phyloP scores from a whole-genome alignment of 805 yeast species.

The Candida cerambycidarum region DNA sequence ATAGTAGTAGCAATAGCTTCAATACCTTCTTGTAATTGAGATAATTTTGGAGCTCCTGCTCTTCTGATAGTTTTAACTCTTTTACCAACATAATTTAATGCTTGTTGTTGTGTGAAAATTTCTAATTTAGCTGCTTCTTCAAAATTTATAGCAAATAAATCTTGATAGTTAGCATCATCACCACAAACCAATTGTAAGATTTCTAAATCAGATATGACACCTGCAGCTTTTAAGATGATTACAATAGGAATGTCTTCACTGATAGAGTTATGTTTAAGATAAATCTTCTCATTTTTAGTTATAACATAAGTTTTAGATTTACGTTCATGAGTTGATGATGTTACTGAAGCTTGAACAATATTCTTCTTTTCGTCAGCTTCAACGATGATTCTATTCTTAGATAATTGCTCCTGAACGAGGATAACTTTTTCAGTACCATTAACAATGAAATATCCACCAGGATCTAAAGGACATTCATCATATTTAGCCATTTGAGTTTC shows the following conservation, averaged over 20 bases:
- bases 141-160: conserved; percentile 85
- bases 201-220: conserved; percentile 87
- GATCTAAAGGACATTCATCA: conserved; percentile 95
- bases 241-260: conserved; percentile 96
- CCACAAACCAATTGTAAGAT: conserved; percentile 95
- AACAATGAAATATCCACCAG: conserved; percentile 97
- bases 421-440: conserved; percentile 98
- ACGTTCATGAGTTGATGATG: conserved; percentile 97
- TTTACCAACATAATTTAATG: conserved; percentile 85
- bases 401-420: conserved; percentile 92
- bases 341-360: conserved; percentile 95
- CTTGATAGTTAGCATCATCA: conserved; percentile 82
- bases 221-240: conserved; percentile 90
- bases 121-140: conserved; percentile 90
- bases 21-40: conserved; percentile 88
- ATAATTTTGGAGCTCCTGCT: conserved; percentile 74
- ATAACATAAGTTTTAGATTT: conserved; percentile 96
- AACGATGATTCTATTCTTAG: conserved; percentile 95
- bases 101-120: conserved; percentile 89
- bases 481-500: conserved; percentile 84
- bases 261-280: conserved; percentile 91
- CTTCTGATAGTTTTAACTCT: conserved; percentile 92
- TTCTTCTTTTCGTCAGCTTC: conserved; percentile 95
- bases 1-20: conserved; percentile 96
- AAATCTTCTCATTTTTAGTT: conserved; percentile 85